phyloP scores from a whole-genome alignment of 2,329 filamentous ascomycete genomes.

The Ophiostoma pallidulum region DNA sequence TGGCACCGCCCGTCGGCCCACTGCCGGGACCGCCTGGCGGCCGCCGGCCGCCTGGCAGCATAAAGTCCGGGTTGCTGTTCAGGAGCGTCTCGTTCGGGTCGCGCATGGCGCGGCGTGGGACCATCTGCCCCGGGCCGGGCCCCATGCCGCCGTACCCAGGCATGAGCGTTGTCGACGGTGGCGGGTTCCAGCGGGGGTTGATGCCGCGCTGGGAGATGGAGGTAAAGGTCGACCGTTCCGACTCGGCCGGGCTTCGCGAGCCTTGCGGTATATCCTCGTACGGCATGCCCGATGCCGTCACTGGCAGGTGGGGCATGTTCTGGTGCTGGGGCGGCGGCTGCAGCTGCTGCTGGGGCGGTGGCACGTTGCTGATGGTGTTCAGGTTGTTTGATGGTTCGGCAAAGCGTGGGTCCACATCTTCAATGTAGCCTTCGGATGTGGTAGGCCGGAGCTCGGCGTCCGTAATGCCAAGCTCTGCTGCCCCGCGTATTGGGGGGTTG shows the following conservation, averaged over 20 bases:
- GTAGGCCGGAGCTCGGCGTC: constrained; percentile 19
- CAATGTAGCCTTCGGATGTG: constrained; percentile 54
- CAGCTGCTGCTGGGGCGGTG: constrained; percentile 21
- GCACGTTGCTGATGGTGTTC: constrained; percentile 19
- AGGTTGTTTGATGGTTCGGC: constrained; percentile 34
- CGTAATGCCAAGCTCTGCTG: constrained; percentile 20
- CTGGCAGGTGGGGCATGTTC: constrained; percentile 5
- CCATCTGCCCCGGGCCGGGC: constrained; percentile 5
- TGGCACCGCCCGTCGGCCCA: constrained; percentile 20
- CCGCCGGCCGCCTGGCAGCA: constrained; percentile 38
- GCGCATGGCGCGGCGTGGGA: constrained; percentile 34
- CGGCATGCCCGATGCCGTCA: constrained; percentile 16
- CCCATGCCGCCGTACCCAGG: constrained; percentile 28
- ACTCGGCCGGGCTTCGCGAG: constrained; percentile 62
- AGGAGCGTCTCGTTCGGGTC: constrained; percentile 64
- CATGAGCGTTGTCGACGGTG: constrained; percentile 32
- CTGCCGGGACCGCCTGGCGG: constrained; percentile 11
- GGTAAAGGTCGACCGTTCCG: constrained; percentile 78
- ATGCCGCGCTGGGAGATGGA: constrained; percentile 80
- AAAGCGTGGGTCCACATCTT: constrained; percentile 88
- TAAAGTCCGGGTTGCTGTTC: constrained; percentile 76
- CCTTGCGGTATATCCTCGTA: constrained; percentile 32
- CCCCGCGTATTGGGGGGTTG: constrained; percentile 11
- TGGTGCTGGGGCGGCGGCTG: constrained; percentile 18
- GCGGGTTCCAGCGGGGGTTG: constrained; percentile 76